These are phyloP conservation scores for Aspergillus sergii DNA, from an alignment of 2,329 filamentous ascomycete genomes.

Conservation along the genomic window DNA sequence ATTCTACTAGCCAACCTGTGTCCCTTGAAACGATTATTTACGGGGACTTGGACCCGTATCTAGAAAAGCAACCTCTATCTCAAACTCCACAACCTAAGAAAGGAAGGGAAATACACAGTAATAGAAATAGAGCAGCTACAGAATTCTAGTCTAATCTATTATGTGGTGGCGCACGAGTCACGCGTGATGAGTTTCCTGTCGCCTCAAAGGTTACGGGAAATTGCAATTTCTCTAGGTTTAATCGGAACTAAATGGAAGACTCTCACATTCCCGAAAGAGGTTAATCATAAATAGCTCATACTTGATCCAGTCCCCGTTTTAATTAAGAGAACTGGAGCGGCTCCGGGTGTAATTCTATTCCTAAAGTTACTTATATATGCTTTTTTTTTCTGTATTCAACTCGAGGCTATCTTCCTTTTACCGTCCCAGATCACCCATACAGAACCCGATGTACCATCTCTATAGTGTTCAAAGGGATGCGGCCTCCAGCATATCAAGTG, in stretches of 20 bases:
- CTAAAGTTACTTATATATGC: too few relatives aligned
- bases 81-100: background rate
- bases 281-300: too few relatives aligned
- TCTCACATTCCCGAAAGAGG: too few relatives aligned
- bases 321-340: too few relatives aligned
- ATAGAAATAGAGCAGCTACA: background rate
- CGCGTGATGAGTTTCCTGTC: background rate
- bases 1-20: too few relatives aligned
- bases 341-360: background rate
- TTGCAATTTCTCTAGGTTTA: background rate
- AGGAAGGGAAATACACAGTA: background rate
- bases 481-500: too few relatives aligned
- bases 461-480: background rate
- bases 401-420: background rate
- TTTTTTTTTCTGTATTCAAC: background rate
- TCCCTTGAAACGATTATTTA: too few relatives aligned
- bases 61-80: too few relatives aligned
- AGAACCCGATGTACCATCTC: background rate
- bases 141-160: background rate
- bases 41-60: too few relatives aligned
- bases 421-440: background rate
- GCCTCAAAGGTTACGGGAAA: background rate
- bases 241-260: too few relatives aligned
- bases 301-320: too few relatives aligned
- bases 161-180: too few relatives aligned